phyloP scores from a whole-genome alignment of 352 stramenopile genomes.

The Phytopythium boreale region DNA sequence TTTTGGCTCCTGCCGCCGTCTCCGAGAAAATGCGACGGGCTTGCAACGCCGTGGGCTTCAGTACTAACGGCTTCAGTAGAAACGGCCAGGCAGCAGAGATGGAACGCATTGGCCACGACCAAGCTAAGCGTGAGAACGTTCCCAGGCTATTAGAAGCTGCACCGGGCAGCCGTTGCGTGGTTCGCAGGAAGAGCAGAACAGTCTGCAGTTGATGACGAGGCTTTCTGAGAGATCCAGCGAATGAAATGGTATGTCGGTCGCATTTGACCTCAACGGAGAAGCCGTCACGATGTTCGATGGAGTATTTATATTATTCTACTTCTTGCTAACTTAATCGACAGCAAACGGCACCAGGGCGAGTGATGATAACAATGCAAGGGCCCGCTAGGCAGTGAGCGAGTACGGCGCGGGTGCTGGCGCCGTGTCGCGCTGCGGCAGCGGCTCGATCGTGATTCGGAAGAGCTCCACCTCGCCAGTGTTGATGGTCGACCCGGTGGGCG shows the following conservation, averaged over 20 bases:
- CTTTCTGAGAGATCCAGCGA: too few species aligned
- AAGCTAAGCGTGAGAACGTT: too few species aligned
- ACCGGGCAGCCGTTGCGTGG: too few species aligned
- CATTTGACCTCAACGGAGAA: too few species aligned
- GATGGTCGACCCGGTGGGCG: conserved; percentile 11
- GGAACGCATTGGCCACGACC: not conserved
- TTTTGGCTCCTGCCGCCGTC: not conserved
- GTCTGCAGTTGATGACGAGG: too few species aligned
- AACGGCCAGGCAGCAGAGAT: not conserved
- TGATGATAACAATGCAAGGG: too few species aligned
- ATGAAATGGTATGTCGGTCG: too few species aligned
- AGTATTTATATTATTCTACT: not conserved
- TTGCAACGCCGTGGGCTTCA: not conserved
- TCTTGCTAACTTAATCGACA: not conserved
- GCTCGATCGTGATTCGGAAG: conserved; percentile 32
- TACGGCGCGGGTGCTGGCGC: not conserved
- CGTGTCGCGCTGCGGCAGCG: not conserved
- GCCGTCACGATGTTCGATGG: too few species aligned
- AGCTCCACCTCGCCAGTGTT: conserved; percentile 23
- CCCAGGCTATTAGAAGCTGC: too few species aligned
- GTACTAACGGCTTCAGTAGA: not conserved
- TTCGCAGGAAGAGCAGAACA: too few species aligned
- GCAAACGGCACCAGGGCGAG: not conserved
- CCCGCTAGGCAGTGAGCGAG: not conserved
- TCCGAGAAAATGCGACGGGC: conserved; percentile 1